Percentiles rank a stretch among this genome's conserved stretches.
Evolutionary conservation across 805 yeast species (phyloP).

Genomic region (Cyberlindnera euphorbiiphila): DNA sequence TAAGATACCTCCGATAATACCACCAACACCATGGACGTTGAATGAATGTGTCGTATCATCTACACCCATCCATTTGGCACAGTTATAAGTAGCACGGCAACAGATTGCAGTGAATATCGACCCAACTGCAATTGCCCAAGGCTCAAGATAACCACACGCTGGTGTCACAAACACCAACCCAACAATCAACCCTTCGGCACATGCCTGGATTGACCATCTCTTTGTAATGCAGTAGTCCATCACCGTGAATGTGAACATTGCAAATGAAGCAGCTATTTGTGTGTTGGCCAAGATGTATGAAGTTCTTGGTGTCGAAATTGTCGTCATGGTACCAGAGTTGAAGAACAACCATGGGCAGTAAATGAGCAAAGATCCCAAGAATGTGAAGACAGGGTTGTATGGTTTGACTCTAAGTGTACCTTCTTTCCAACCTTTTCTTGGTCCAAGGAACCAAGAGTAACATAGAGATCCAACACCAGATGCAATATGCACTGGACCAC

Average conservation of each 20-base stretch:
- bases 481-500: slow-evolving; percentile 94
- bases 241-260: slow-evolving; percentile 83
- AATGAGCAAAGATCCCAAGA: slow-evolving; percentile 78
- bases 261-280: slow-evolving; percentile 82
- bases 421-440: slow-evolving; percentile 50
- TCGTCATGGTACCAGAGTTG: slow-evolving; percentile 79
- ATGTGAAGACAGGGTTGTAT: slow-evolving; percentile 85
- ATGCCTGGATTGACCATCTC: slow-evolving; percentile 89
- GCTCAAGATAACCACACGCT: slow-evolving; percentile 82
- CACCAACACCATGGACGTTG: slow-evolving; percentile 98
- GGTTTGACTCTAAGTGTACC: slow-evolving; percentile 63
- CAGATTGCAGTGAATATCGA: slow-evolving; percentile 75
- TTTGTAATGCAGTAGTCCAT: slow-evolving; percentile 80
- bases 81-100: slow-evolving; percentile 83
- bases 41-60: slow-evolving; percentile 92
- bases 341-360: slow-evolving; percentile 98
- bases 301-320: slow-evolving; percentile 77
- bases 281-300: slow-evolving; percentile 89
- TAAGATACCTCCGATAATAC: slow-evolving; percentile 79
- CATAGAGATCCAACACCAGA: slow-evolving; percentile 91
- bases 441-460: slow-evolving; percentile 71
- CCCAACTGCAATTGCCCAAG: slow-evolving; percentile 85
- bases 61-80: slow-evolving; percentile 71
- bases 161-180: slow-evolving; percentile 99
- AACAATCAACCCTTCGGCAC: slow-evolving; percentile 91